Base-by-base conservation (phyloP, 2,329 filamentous ascomycete genomes). In the Atkinsonella texensis region DNA sequence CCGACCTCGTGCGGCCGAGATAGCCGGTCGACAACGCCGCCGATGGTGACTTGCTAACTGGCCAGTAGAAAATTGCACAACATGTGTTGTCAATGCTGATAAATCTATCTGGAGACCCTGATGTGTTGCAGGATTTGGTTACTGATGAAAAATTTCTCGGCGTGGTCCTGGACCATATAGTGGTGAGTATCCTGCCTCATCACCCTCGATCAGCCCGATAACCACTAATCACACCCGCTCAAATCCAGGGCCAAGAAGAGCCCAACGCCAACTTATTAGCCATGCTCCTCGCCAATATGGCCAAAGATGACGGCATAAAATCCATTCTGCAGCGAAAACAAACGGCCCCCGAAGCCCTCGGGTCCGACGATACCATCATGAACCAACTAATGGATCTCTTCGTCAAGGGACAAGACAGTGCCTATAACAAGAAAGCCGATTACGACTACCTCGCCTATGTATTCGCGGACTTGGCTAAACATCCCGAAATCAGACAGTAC, bases 331-430 rank as follows among this genome's bases (percentile, higher is more conserved):
- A 75, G 4, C 73, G 85, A 51, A 85, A 84, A 61, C 84, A 89
- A 56, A 71, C 77, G 7, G 67, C 84, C 0, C 85, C 89, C 2
- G 78, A 82, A 51, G 74, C 75, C n/a, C 77, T 95, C 7, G 82
- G 80, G 6, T 85, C 81, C 1, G 87, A 88, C 41, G 77, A 83
- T 38, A 75, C 80, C 53, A 83, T 88, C 4, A 80, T 97, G 60
- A 89, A 96, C 66, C 93, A 97, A 68, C 74, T 98, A 32, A 81
- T 98, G 66, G 93, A 97, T 66, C 84, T 94, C 60, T 98, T 98
- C 64, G 93, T 97, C 64, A 94, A 93, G 71, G 91, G 91, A 18
- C 83, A 87, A 20, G 83, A 86, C 55, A 86, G 85, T 23, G 74
- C 76, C 10, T 89, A 93, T 68, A 97, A 97, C 74, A 84, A 86